These are phyloP conservation scores for Globisporangium apiculatum DNA, from an alignment of 352 stramenopile genomes.

Conservation along the genomic window DNA sequence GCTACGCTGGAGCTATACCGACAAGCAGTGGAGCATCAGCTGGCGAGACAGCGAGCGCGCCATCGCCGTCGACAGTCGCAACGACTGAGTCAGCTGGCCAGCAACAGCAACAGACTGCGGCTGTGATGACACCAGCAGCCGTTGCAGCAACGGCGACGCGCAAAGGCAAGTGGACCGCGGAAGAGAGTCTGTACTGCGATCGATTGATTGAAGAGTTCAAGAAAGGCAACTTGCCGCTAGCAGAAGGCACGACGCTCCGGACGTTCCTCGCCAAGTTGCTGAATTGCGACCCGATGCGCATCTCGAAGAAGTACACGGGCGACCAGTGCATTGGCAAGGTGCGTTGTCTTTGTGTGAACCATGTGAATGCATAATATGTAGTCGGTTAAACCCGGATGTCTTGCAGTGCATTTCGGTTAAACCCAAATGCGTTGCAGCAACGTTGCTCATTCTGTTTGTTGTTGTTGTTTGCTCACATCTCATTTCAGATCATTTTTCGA, in stretches of 20 bases:
- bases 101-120: neutral
- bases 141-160: slow-evolving; percentile 43
- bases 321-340: slow-evolving; percentile 98
- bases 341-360: slow-evolving; percentile 1
- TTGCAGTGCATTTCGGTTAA: no score
- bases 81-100: neutral
- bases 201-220: slow-evolving; percentile 97
- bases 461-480: slow-evolving; percentile 2
- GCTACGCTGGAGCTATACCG: no score
- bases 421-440: no score
- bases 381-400: no score
- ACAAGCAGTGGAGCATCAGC: no score
- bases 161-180: slow-evolving; percentile 95
- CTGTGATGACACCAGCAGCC: slow-evolving; percentile 3
- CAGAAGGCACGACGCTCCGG: slow-evolving; percentile 95
- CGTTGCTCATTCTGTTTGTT: neutral
- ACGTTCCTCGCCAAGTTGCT: slow-evolving; percentile 97
- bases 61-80: neutral
- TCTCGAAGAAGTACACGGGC: slow-evolving; percentile 99
- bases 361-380: no score
- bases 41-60: neutral
- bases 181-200: slow-evolving; percentile 97
- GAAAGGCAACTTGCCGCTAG: slow-evolving; percentile 93
- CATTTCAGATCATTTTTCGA: slow-evolving; percentile 32
- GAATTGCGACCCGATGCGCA: slow-evolving; percentile 98